Evolutionary conservation across 2,329 filamentous ascomycete genomes (phyloP), one percentile per base, ranked within the genome.

Genomic region (Aspergillus glaucus): DNA sequence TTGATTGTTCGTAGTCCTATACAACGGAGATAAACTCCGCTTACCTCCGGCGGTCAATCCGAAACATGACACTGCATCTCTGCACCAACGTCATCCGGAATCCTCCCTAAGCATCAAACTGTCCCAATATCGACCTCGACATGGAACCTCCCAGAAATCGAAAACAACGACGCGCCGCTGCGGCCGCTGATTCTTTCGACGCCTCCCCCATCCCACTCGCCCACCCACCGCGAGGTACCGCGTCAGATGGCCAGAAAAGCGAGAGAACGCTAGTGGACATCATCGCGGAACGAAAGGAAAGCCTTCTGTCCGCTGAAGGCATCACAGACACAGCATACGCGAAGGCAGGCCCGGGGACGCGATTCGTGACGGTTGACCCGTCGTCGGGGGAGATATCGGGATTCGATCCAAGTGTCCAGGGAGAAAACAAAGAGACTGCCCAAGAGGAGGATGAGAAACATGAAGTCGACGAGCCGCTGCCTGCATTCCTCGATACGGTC

Each of bases 241-340:
- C 50, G 6, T 50, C 53, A 30, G 52, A 51, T 6, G 48, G 53
- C 24, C 57, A 60, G 19, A 37, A 52, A 22, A 58, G 58, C 40
- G 58, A 58, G 4, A 73, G 66, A 45, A 75, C 70, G 6, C 55
- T 75, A 26, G 66, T 71, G 52, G 71, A 75, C 45, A 65, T 75
- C 44, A 74, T 73, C 17, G 68, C 70, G 4, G 70, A 74, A 55
- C 61, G 69, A 47, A 69, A 75, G 44, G 61, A 60, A 19, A 62
- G 67, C 42, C 55, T 73, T 7, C 37, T 19, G 10, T n/a, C 12
- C 7, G 5, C 12, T 43, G 28, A 51, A 46, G 40, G 26, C 42
- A 19, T 48, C 43, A 17, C 56, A 39, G 1, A 34, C 46, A 12
- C n/a, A 37, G 7, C 17, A 19, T 48, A 49, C 19, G 4, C 26